phyloP scores from a whole-genome alignment of 192 early-diverging fungal genomes.

The Umbelopsis isabellina region DNA sequence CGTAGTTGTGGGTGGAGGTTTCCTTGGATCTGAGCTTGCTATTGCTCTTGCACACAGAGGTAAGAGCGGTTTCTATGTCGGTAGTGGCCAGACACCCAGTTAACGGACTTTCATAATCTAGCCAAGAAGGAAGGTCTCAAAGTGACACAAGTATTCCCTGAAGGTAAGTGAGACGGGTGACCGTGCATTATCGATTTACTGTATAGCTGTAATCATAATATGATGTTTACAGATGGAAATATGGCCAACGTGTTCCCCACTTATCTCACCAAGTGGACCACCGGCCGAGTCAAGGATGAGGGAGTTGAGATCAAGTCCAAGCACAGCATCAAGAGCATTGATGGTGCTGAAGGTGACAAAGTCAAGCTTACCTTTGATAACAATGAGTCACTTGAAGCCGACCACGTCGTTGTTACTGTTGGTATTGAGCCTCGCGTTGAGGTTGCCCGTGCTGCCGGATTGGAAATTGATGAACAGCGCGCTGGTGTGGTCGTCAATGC shows the following conservation, averaged over 20 bases:
- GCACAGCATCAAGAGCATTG: conserved; percentile 41
- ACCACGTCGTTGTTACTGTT: conserved; percentile 64
- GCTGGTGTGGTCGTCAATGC: conserved; percentile 69
- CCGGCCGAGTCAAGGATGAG: conserved; percentile 47
- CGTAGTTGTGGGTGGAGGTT: conserved; percentile 65
- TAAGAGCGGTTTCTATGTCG: too few relatives aligned
- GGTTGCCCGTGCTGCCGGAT: conserved; percentile 58
- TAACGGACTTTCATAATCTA: neutral
- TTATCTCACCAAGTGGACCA: conserved; percentile 70
- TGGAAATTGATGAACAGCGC: conserved; percentile 61
- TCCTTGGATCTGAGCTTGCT: conserved; percentile 67
- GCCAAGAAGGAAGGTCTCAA: conserved; percentile 47
- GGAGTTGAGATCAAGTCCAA: conserved; percentile 57
- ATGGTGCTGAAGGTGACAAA: conserved; percentile 37
- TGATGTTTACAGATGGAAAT: conserved; percentile 46
- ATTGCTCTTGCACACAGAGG: conserved; percentile 55
- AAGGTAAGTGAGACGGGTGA: conserved; percentile 30
- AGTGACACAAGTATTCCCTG: conserved; percentile 66
- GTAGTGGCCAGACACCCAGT: neutral
- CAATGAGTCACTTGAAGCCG: conserved; percentile 47
- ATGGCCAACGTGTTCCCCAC: conserved; percentile 61
- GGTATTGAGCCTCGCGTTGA: conserved; percentile 64
- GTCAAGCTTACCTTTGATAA: conserved; percentile 47
- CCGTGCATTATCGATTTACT: neutral
- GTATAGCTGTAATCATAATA: too few relatives aligned